Percentiles rank a stretch among this genome's conserved stretches.
Conservation (phyloP, 805 yeast species). For the Barnettozyma californica region DNA sequence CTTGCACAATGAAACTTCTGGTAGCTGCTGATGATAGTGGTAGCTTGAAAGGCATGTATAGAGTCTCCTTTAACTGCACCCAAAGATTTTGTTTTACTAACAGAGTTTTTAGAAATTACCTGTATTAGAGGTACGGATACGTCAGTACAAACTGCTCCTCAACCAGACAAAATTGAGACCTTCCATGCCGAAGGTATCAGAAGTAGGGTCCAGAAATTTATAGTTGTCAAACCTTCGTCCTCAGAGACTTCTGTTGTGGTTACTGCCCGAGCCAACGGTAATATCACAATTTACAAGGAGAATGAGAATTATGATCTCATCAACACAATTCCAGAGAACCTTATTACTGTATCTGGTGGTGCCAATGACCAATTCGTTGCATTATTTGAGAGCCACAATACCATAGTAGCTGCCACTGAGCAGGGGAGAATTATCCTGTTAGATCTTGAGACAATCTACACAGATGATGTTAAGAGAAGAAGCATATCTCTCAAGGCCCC, state of each 20-base stretch:
- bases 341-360: slow-evolving; percentile 8
- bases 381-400: slow-evolving; percentile 26
- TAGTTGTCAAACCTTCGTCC: slow-evolving; percentile 29
- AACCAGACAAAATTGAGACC: slow-evolving; percentile 52
- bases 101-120: slow-evolving; percentile 37
- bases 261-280: slow-evolving; percentile 43
- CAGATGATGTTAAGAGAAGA: slow-evolving; percentile 12
- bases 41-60: slow-evolving; percentile 39
- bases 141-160: slow-evolving; percentile 58
- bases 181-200: slow-evolving; percentile 37
- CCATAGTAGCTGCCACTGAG: slow-evolving; percentile 30
- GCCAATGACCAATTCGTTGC: slow-evolving; percentile 35
- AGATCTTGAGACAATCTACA: slow-evolving; percentile 13
- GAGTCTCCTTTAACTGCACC: not conserved
- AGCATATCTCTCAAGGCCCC: slow-evolving; percentile 38
- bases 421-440: slow-evolving; percentile 32
- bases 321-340: slow-evolving; percentile 12
- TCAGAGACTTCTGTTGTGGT: slow-evolving; percentile 30
- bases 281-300: slow-evolving; percentile 35
- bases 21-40: slow-evolving; percentile 67
- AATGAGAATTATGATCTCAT: slow-evolving; percentile 24
- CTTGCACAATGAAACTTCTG: slow-evolving; percentile 47
- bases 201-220: slow-evolving; percentile 34
- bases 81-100: not conserved
- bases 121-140: slow-evolving; percentile 76